A percentile compares a stretch with the other conserved stretches of the same genome.
Conservation (phyloP, 2,329 filamentous ascomycete species). For the Balansia obtecta region DNA sequence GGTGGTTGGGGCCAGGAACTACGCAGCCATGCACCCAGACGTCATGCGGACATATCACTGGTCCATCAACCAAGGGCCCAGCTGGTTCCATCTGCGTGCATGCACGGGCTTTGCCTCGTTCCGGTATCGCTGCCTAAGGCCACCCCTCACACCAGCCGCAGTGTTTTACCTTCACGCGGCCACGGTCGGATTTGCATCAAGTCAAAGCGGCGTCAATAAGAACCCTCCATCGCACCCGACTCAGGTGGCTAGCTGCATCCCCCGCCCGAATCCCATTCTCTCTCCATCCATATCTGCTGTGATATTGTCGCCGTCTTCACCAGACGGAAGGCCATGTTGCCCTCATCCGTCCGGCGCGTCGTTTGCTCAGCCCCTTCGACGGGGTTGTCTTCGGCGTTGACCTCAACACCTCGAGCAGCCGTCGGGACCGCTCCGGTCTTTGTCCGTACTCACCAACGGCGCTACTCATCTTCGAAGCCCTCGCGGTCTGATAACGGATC, state of each 20-base stretch:
- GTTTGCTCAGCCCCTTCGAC: constrained; percentile 34
- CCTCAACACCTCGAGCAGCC: constrained; percentile 26
- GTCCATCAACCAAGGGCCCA: neutral
- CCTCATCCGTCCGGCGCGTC: constrained; percentile 43
- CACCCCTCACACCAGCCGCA: constrained; percentile 8
- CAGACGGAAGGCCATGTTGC: constrained; percentile 33
- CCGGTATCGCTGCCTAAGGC: constrained; percentile 25
- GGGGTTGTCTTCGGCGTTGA: constrained; percentile 28
- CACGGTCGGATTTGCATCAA: constrained; percentile 23
- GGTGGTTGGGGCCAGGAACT: too few species aligned
- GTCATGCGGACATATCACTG: constrained; percentile 1
- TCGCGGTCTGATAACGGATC: constrained; percentile 46
- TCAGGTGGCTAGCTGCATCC: constrained; percentile 9
- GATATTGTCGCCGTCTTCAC: constrained; percentile 6
- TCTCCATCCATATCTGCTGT: constrained; percentile 1
- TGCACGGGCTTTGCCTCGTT: neutral
- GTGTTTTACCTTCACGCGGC: constrained; percentile 15
- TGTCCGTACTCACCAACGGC: constrained; percentile 34
- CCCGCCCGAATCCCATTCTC: constrained; percentile 9
- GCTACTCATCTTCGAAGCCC: constrained; percentile 51
- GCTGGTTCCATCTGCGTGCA: too few species aligned
- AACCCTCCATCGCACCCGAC: constrained; percentile 14
- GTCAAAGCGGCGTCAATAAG: constrained; percentile 19
- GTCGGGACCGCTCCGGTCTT: constrained; percentile 23
- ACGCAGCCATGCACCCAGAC: too few species aligned